Evolutionary conservation across 1,284 basidiomycete species (phyloP).

Genomic region (Wallemia ichthyophaga): DNA sequence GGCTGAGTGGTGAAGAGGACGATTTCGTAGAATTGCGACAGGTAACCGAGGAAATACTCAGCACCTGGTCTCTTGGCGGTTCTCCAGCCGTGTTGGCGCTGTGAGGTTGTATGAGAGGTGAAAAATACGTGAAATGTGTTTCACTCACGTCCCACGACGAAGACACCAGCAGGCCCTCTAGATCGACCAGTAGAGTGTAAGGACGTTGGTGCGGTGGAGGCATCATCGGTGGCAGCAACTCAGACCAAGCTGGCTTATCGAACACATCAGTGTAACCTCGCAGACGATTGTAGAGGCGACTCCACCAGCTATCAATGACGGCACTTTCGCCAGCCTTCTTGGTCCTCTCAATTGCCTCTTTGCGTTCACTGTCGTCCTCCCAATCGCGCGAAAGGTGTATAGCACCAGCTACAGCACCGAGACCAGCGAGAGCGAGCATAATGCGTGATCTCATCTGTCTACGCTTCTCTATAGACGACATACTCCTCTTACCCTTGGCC

Average conservation of each 20-base stretch:
- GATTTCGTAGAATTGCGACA: slow-evolving; percentile 92
- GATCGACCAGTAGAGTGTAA: slow-evolving; percentile 65
- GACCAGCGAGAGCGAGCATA: not conserved
- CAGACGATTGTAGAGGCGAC: not conserved
- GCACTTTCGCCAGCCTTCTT: not conserved
- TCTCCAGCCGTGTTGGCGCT: slow-evolving; percentile 18
- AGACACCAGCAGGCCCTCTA: slow-evolving; percentile 74
- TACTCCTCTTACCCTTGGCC: not conserved
- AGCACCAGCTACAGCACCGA: not conserved
- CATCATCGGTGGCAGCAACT: slow-evolving; percentile 62
- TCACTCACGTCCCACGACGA: slow-evolving; percentile 71
- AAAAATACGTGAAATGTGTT: not conserved
- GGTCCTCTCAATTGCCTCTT: not conserved
- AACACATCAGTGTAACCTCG: slow-evolving; percentile 17
- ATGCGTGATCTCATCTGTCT: not conserved
- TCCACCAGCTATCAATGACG: not conserved
- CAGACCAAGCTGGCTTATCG: slow-evolving; percentile 69
- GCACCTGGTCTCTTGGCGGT: slow-evolving; percentile 49
- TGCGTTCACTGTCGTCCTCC: not conserved
- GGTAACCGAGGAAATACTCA: slow-evolving; percentile 87
- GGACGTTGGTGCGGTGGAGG: slow-evolving; percentile 62
- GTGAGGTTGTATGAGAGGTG: not conserved
- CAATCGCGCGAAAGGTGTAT: not conserved
- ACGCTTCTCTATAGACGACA: not conserved
- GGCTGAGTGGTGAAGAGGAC: slow-evolving; percentile 84